Percentiles rank a stretch among this genome's conserved stretches.
phyloP scores from a whole-genome alignment of 2,329 filamentous ascomycete species.

The Chaetomium globosum region DNA sequence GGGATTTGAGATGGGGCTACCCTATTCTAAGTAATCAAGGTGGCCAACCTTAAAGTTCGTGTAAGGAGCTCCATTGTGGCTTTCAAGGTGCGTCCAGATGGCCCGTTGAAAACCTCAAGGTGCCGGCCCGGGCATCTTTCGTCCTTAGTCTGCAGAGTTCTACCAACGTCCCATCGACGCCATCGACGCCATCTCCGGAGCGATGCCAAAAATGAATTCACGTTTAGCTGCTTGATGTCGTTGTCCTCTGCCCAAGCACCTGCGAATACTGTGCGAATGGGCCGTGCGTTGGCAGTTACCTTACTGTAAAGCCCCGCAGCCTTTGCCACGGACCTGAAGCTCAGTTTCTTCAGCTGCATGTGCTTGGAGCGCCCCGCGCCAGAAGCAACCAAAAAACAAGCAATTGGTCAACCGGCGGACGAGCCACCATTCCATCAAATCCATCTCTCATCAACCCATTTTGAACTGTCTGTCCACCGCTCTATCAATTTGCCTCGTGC shows the following conservation, averaged over 20 bases:
- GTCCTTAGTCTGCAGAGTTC: neutral
- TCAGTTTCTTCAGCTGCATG: neutral
- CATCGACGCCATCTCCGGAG: neutral
- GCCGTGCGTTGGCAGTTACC: neutral
- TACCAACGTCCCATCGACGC: neutral
- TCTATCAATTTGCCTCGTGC: neutral
- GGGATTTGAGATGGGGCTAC: neutral
- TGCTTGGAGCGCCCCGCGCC: neutral
- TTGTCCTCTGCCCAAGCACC: neutral
- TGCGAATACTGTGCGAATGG: neutral
- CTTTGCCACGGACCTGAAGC: neutral
- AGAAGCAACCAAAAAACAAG: neutral
- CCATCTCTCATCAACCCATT: slow-evolving; percentile 5
- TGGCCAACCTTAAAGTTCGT: neutral
- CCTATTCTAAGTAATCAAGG: neutral
- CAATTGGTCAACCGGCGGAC: slow-evolving; percentile 6
- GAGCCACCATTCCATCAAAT: slow-evolving; percentile 7
- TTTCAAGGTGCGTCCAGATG: neutral
- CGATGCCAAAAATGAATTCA: neutral
- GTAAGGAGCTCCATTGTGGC: neutral
- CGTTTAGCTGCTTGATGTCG: neutral
- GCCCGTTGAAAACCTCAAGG: neutral
- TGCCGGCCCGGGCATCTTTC: neutral
- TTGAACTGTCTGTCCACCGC: neutral
- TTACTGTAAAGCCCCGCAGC: neutral